phyloP scores from a whole-genome alignment of 2,329 filamentous ascomycete species.

The Pyrenophora tritici-repentis region DNA sequence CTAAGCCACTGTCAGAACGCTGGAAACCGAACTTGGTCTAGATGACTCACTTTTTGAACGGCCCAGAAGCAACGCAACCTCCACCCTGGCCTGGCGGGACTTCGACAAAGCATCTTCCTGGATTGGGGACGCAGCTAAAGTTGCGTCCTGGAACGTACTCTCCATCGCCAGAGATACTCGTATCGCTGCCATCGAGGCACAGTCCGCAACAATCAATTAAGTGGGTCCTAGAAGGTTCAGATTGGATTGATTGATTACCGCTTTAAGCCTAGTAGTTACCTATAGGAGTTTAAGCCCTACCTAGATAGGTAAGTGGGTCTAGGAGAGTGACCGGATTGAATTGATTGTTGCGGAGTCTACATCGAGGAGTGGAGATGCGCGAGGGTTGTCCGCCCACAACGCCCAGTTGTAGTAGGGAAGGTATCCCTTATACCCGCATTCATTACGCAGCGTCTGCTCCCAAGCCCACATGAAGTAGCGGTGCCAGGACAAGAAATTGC shows the following conservation, averaged over 20 bases:
- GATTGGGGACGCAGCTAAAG: neutral
- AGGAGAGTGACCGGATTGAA: no score
- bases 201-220: no score
- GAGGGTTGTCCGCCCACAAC: constrained; percentile 3
- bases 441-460: constrained; percentile 48
- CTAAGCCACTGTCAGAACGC: constrained; percentile 2
- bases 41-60: constrained; percentile 52
- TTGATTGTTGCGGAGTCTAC: no score
- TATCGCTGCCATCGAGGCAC: no score
- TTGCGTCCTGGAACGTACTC: constrained; percentile 2
- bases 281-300: no score
- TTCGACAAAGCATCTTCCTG: constrained; percentile 1
- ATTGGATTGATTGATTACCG: no score
- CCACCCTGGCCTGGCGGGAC: constrained; percentile 54
- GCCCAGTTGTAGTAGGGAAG: constrained; percentile 10
- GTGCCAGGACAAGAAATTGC: constrained; percentile 46
- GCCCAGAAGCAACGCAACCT: constrained; percentile 58
- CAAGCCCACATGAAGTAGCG: constrained; percentile 49
- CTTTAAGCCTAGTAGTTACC: no score
- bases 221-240: no score
- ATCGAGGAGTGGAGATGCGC: constrained; percentile 3
- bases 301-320: no score
- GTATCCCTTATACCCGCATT: constrained; percentile 33
- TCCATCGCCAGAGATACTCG: constrained; percentile 6
- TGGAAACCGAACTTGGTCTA: neutral